phyloP scores from a whole-genome alignment of 805 yeast genomes.

The Kodamaea jinghongensis region DNA sequence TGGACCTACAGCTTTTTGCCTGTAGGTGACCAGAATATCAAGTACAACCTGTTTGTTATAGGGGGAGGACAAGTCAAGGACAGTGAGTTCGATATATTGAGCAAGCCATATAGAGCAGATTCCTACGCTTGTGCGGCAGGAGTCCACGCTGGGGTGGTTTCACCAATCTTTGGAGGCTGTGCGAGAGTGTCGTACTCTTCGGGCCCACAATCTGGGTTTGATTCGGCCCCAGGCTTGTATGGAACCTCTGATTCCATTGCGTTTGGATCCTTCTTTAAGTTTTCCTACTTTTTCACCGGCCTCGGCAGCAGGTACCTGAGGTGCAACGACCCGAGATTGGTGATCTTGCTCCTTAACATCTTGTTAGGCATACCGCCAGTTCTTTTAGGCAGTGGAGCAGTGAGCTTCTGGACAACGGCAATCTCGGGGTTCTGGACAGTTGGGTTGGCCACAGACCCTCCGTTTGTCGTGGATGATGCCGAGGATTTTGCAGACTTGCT shows the following conservation, averaged over 20 bases:
- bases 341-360: conserved; percentile 56
- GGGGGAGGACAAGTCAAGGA: conserved; percentile 61
- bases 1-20: conserved; percentile 73
- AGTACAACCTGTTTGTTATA: conserved; percentile 68
- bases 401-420: conserved; percentile 54
- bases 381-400: conserved; percentile 44
- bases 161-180: conserved; percentile 77
- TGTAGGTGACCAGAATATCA: conserved; percentile 65
- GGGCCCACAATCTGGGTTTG: conserved; percentile 44
- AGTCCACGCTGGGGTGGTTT: conserved; percentile 76
- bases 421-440: conserved; percentile 84
- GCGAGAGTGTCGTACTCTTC: conserved; percentile 61
- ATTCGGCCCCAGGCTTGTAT: conserved; percentile 46
- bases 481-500: conserved; percentile 58
- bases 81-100: conserved; percentile 13
- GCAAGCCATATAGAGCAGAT: conserved; percentile 76
- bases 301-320: conserved; percentile 36
- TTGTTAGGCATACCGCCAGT: conserved; percentile 62
- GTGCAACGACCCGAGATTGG: conserved; percentile 67
- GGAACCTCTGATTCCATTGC: conserved; percentile 53
- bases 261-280: conserved; percentile 73
- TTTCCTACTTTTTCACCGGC: conserved; percentile 61
- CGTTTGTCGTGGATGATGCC: conserved; percentile 53
- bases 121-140: conserved; percentile 90
- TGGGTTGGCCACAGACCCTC: conserved; percentile 75